A percentile compares a stretch with the other conserved stretches of the same genome.
phyloP scores from a whole-genome alignment of 2,329 filamentous ascomycete species.

The Reticulascus tulasneorum region DNA sequence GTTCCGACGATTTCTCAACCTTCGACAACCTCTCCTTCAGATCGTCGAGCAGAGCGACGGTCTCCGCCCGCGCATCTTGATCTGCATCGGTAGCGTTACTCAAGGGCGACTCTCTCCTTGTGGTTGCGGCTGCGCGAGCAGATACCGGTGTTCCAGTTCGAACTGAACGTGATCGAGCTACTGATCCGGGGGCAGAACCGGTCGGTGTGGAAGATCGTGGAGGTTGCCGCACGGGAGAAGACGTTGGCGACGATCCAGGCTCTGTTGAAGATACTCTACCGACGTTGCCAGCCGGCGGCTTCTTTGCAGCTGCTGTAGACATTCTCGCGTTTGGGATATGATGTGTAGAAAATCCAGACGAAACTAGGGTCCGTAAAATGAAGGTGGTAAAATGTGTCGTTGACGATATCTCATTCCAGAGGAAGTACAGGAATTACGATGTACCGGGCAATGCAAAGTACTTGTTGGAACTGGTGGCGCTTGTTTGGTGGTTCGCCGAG shows the following conservation, averaged over 20 bases:
- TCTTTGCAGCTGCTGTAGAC: constrained; percentile 50
- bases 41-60: constrained; percentile 75
- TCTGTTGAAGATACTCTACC: constrained; percentile 41
- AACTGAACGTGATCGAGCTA: constrained; percentile 59
- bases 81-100: constrained; percentile 49
- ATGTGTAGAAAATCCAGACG: constrained; percentile 7
- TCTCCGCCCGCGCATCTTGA: constrained; percentile 74
- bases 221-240: constrained; percentile 23
- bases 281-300: constrained; percentile 45
- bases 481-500: constrained; percentile 8
- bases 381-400: constrained; percentile 2
- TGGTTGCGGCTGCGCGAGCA: constrained; percentile 65
- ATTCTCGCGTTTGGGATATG: constrained; percentile 27
- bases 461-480: constrained; percentile 11
- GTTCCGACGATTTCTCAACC: constrained; percentile 73
- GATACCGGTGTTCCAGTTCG: constrained; percentile 65
- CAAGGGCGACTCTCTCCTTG: constrained; percentile 50
- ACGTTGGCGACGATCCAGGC: constrained; percentile 19
- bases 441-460: no score
- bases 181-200: constrained; percentile 33
- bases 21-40: constrained; percentile 77
- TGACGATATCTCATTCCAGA: constrained; percentile 12
- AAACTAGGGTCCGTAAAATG: constrained; percentile 4
- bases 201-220: constrained; percentile 47
- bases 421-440: constrained; percentile 1